phyloP scores from a whole-genome alignment of 2,329 filamentous ascomycete species.

The Fusarium sp. region DNA sequence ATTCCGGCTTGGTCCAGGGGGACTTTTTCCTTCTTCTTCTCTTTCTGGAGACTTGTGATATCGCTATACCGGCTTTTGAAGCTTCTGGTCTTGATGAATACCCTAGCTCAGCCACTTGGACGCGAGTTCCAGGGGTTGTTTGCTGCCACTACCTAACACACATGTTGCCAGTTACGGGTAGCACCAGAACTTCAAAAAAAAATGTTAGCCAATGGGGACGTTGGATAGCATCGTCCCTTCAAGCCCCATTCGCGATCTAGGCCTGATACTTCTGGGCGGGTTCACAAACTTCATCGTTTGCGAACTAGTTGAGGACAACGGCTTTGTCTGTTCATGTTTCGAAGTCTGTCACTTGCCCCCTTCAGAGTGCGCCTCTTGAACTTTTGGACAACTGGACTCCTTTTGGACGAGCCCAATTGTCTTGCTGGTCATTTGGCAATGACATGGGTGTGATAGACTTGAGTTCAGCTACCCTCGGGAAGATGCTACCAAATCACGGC shows the following conservation, averaged over 20 bases:
- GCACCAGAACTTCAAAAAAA: constrained; percentile 11
- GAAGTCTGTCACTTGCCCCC: neutral
- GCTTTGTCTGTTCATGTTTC: neutral
- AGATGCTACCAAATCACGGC: constrained; percentile 1
- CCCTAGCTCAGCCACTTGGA: constrained; percentile 4
- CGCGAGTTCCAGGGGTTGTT: neutral
- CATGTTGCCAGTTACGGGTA: neutral
- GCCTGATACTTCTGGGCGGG: neutral
- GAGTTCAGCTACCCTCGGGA: neutral
- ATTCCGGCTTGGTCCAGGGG: neutral
- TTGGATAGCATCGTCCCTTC: neutral
- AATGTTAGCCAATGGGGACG: constrained; percentile 27
- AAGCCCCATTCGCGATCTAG: constrained; percentile 6
- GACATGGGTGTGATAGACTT: neutral
- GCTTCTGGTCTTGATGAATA: neutral
- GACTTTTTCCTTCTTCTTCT: neutral
- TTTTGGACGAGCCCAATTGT: neutral
- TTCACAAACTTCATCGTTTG: neutral
- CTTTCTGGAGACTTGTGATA: neutral
- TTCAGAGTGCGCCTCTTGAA: neutral
- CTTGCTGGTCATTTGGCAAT: neutral
- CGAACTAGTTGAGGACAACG: neutral
- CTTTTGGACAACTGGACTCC: neutral
- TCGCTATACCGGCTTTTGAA: neutral
- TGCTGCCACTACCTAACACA: neutral